phyloP scores from a whole-genome alignment of 2,329 filamentous ascomycete species.

The Diaporthe ampelina region DNA sequence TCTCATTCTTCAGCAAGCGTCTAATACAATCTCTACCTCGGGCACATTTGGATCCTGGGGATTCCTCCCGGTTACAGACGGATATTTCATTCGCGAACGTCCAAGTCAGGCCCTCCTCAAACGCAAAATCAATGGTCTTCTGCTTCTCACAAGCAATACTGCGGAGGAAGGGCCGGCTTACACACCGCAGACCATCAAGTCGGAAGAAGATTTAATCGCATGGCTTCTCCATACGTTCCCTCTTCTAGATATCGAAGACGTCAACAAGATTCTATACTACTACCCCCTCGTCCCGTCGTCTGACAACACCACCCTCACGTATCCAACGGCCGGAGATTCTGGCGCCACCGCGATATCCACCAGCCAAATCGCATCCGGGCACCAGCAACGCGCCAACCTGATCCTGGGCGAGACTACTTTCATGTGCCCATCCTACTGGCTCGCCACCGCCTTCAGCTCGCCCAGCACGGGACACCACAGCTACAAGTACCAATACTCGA shows the following conservation, averaged over 20 bases:
- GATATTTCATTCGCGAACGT: constrained; percentile 48
- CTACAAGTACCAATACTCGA: constrained; percentile 61
- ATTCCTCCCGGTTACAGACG: constrained; percentile 55
- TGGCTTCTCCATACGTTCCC: constrained; percentile 49
- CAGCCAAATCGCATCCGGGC: constrained; percentile 57
- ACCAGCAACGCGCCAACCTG: constrained; percentile 64
- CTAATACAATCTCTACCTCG: neutral
- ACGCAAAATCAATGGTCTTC: constrained; percentile 48
- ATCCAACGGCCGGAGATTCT: constrained; percentile 50
- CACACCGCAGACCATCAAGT: constrained; percentile 59
- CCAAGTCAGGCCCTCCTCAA: constrained; percentile 48
- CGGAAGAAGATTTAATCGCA: constrained; percentile 46
- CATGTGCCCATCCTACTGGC: constrained; percentile 67
- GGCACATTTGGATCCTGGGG: constrained; percentile 46
- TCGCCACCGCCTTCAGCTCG: constrained; percentile 58
- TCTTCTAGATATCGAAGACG: constrained; percentile 54
- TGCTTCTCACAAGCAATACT: constrained; percentile 51
- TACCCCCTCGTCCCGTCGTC: constrained; percentile 43
- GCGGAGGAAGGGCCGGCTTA: constrained; percentile 65
- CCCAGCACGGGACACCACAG: constrained; percentile 42
- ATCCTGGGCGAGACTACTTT: constrained; percentile 65
- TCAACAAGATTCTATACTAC: constrained; percentile 46
- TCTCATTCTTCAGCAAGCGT: constrained; percentile 44
- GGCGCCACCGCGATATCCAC: constrained; percentile 46
- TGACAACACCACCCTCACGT: constrained; percentile 32